Conservation (phyloP, 192 early-diverging fungal species). For the Backusella circina region DNA sequence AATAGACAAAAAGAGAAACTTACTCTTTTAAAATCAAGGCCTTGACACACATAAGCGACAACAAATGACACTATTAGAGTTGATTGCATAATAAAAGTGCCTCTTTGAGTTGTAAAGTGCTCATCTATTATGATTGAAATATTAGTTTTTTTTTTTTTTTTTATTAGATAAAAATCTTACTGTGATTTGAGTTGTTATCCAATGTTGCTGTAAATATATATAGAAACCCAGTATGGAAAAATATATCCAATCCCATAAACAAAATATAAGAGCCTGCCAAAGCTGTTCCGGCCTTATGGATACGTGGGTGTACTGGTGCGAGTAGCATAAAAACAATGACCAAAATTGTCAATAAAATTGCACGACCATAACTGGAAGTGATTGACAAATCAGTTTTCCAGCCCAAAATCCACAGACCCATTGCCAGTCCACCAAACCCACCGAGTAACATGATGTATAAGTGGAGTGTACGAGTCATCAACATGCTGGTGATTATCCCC, state of each 20-base stretch:
- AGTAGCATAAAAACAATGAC: conserved; percentile 30
- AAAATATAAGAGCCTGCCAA: conserved; percentile 37
- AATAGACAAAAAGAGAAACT: neutral
- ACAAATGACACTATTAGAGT: neutral
- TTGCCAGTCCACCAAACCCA: conserved; percentile 28
- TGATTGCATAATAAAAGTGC: neutral
- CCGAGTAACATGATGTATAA: conserved; percentile 36
- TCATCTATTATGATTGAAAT: neutral
- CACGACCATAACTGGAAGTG: conserved; percentile 30
- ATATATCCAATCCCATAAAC: conserved; percentile 38
- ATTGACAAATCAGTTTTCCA: conserved; percentile 36
- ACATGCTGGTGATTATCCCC: conserved; percentile 29
- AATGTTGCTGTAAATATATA: conserved; percentile 11
- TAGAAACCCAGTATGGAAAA: conserved; percentile 40
- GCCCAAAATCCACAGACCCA: conserved; percentile 46
- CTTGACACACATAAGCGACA: neutral
- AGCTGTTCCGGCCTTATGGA: conserved; percentile 29
- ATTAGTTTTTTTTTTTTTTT: neutral
- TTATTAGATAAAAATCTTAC: neutral
- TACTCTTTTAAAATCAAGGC: neutral
- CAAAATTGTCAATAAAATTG: conserved; percentile 33
- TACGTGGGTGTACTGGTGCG: neutral
- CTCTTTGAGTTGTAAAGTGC: neutral
- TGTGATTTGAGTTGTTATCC: conserved; percentile 18
- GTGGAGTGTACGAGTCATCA: conserved; percentile 33